Conservation (phyloP, 2,329 filamentous ascomycete genomes). For the Fusarium virguliforme region DNA sequence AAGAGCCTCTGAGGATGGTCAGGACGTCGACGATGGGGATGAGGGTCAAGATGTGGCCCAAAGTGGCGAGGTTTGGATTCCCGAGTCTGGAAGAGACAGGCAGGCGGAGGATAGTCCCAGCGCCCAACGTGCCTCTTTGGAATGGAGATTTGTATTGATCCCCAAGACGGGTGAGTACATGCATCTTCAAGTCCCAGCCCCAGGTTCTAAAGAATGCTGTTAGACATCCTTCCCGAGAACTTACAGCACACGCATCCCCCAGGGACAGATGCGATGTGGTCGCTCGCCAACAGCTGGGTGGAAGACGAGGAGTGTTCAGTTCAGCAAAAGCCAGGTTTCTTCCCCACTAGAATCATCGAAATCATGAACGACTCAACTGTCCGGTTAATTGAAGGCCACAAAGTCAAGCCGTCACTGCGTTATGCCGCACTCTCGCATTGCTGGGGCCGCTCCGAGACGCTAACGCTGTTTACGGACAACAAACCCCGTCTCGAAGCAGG, state of each 20-base stretch:
- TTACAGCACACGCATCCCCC: background rate
- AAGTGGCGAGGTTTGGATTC: background rate
- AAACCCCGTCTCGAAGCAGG: background rate
- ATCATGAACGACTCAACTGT: background rate
- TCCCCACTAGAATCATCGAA: constrained; percentile 15
- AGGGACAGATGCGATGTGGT: background rate
- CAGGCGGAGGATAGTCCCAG: background rate
- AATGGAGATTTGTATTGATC: background rate
- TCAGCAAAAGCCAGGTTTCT: constrained; percentile 2
- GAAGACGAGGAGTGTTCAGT: background rate
- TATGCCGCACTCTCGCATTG: constrained; percentile 24
- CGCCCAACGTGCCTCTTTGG: background rate
- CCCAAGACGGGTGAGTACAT: constrained; percentile 3
- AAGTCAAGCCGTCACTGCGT: background rate
- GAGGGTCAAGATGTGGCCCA: background rate
- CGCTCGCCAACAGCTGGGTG: constrained; percentile 1
- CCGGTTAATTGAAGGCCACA: background rate
- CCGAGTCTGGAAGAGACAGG: background rate
- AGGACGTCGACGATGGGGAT: background rate
- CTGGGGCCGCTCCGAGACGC: constrained; percentile 16
- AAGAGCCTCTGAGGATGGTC: background rate
- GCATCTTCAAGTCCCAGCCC: background rate
- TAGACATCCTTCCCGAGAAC: background rate
- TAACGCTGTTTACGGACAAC: constrained; percentile 14
- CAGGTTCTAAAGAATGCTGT: background rate